These are phyloP conservation scores for Citrullus amarus DNA, from an alignment of 306 rosid genomes.

Conservation along the genomic window DNA sequence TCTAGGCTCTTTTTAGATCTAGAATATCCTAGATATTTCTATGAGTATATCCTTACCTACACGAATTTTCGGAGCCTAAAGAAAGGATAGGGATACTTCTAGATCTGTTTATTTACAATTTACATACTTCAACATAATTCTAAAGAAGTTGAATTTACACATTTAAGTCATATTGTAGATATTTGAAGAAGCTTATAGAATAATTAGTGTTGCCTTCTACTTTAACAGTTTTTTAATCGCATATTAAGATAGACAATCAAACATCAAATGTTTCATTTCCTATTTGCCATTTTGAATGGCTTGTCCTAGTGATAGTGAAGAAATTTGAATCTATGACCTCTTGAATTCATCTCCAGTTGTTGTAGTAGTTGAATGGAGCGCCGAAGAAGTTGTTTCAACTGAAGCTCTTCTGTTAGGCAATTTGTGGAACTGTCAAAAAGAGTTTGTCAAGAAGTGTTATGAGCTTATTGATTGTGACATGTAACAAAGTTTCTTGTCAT, in stretches of 20 bases:
- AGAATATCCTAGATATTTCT: no score
- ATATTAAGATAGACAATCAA: not conserved
- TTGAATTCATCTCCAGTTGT: not conserved
- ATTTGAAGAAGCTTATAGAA: no score
- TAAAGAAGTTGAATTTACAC: no score
- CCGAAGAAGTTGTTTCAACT: not conserved
- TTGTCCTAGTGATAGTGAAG: not conserved
- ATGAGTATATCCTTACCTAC: no score
- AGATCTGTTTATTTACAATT: no score
- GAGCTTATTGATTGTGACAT: not conserved
- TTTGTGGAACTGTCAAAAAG: not conserved
- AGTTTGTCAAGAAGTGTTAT: not conserved
- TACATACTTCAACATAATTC: no score
- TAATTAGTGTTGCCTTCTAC: no score
- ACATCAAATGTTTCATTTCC: not conserved
- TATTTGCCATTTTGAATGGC: not conserved
- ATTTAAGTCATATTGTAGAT: no score
- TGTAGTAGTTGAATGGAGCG: not conserved
- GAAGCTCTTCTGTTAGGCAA: not conserved
- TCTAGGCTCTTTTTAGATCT: no score
- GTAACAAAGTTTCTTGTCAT: not conserved
- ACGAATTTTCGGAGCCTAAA: no score
- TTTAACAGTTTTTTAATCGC: not conserved
- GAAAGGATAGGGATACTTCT: no score
- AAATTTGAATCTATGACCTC: not conserved